A percentile compares a stretch with the other conserved stretches of the same genome.
These are phyloP conservation scores for Fraxinus velutina DNA, from an alignment of 305 asterid species.

Conservation along the genomic window DNA sequence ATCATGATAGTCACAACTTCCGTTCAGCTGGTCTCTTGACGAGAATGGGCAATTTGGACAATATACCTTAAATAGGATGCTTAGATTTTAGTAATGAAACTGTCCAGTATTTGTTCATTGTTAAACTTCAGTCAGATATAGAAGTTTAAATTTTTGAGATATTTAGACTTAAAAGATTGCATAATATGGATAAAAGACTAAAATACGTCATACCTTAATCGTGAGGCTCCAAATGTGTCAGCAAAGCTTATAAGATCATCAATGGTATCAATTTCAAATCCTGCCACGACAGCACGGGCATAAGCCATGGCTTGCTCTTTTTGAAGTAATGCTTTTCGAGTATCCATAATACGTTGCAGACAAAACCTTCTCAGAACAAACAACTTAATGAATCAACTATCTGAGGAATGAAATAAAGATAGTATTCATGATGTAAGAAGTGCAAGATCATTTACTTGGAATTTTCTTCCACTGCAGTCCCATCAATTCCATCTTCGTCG, in stretches of 20 bases:
- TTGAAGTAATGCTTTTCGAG: conserved; percentile 69
- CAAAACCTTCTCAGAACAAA: conserved; percentile 41
- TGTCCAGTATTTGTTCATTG: background rate
- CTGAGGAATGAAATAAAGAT: background rate
- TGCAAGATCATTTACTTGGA: conserved; percentile 50
- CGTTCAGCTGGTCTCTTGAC: background rate
- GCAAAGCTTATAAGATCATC: conserved; percentile 73
- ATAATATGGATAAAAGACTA: background rate
- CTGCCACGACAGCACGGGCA: conserved; percentile 88
- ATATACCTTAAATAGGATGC: background rate
- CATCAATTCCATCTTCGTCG: conserved; percentile 46
- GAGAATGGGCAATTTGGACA: background rate
- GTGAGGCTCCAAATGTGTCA: conserved; percentile 77
- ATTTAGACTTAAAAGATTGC: background rate
- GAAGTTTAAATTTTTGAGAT: background rate
- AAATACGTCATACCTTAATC: conserved; percentile 45
- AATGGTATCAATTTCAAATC: conserved; percentile 63
- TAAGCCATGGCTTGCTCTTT: conserved; percentile 94
- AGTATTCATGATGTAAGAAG: conserved; percentile 1
- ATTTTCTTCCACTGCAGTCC: conserved; percentile 53
- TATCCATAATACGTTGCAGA: conserved; percentile 64
- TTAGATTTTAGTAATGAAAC: background rate
- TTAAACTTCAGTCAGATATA: background rate
- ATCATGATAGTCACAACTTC: background rate
- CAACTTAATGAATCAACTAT: conserved; percentile 22